Percentiles rank a stretch among this genome's conserved stretches.
phyloP scores from a whole-genome alignment of 1,284 basidiomycete genomes.

The Ustilago curta region DNA sequence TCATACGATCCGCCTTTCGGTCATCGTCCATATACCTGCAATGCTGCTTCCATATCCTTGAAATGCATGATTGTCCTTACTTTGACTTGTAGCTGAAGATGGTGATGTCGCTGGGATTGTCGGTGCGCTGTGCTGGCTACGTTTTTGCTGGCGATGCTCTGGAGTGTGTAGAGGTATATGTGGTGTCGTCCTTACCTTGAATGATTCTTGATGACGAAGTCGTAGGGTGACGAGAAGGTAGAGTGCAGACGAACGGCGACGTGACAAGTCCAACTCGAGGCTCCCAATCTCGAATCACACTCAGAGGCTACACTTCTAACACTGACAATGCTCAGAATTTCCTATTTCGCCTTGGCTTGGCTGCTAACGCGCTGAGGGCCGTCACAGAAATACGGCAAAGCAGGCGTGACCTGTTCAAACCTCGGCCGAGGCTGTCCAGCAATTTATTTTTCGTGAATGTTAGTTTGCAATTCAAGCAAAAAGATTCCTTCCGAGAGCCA shows the following conservation, averaged over 20 bases:
- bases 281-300: neutral
- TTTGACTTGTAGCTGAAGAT: neutral
- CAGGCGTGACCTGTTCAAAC: conserved; percentile 1
- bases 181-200: conserved; percentile 46
- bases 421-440: conserved; percentile 6
- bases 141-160: conserved; percentile 19
- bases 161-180: conserved; percentile 4
- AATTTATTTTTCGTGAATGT: conserved; percentile 6
- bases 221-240: conserved; percentile 46
- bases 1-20: neutral
- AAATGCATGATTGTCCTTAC: conserved; percentile 1
- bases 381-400: neutral
- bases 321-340: neutral
- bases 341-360: too few relatives aligned
- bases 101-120: neutral
- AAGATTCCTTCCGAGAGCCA: neutral
- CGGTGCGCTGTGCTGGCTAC: conserved; percentile 13
- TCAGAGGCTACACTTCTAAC: neutral
- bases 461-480: conserved; percentile 4
- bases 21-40: neutral
- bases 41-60: neutral
- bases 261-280: conserved; percentile 1
- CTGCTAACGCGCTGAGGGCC: too few relatives aligned
- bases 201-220: conserved; percentile 53
- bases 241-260: conserved; percentile 22